Conservation (phyloP, 2,329 filamentous ascomycete genomes). For the Apiospora phragmitis region DNA sequence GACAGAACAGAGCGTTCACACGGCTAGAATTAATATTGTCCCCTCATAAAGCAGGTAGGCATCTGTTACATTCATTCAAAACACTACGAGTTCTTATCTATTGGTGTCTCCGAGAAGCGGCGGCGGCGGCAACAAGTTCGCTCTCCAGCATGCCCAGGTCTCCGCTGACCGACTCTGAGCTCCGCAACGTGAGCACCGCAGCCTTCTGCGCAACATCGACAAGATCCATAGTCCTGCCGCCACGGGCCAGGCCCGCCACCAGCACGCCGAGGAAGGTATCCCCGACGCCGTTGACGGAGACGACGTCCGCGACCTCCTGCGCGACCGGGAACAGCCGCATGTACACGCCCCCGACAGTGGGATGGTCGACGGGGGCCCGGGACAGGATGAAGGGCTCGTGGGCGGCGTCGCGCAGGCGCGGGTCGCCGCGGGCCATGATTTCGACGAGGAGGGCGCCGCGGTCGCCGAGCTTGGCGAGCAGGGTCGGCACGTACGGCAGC, state of each 20-base stretch:
- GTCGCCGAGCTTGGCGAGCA: constrained; percentile 80
- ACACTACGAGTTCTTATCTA: neutral
- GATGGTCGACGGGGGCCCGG: constrained; percentile 54
- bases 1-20: too few relatives aligned
- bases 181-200: constrained; percentile 76
- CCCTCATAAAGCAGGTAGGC: neutral
- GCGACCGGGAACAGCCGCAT: constrained; percentile 71
- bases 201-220: constrained; percentile 81
- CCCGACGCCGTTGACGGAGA: constrained; percentile 91
- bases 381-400: constrained; percentile 72
- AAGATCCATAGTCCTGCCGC: constrained; percentile 57
- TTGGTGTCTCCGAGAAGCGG: constrained; percentile 11
- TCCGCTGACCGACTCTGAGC: constrained; percentile 69
- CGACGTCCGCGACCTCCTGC: constrained; percentile 67
- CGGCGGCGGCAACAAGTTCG: constrained; percentile 30
- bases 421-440: constrained; percentile 67
- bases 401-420: constrained; percentile 61
- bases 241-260: constrained; percentile 72
- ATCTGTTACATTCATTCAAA: neutral
- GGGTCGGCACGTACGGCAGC: constrained; percentile 81
- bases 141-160: constrained; percentile 48
- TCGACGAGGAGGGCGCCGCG: constrained; percentile 75
- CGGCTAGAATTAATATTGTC: neutral
- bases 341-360: constrained; percentile 73
- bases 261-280: constrained; percentile 89